Conservation (phyloP, 108 stramenopile genomes). For the Fistulifera pelliculosa region DNA sequence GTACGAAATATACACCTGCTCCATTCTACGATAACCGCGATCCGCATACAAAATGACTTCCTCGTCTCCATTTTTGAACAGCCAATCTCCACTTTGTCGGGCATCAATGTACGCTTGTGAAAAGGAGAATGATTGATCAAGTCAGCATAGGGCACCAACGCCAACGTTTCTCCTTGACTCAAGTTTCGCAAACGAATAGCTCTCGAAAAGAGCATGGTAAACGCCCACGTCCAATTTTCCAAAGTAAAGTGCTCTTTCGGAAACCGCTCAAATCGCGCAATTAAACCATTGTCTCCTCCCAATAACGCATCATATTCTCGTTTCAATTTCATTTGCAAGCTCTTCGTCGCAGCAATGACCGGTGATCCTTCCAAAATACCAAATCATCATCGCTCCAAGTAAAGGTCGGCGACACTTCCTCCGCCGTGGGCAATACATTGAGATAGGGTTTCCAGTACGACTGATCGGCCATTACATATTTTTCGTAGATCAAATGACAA, state of each 20-base stretch:
- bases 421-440: conserved; percentile 79
- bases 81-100: conserved; percentile 71
- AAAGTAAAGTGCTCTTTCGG: conserved; percentile 72
- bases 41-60: conserved; percentile 92
- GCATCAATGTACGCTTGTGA: conserved; percentile 79
- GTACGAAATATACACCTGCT: conserved; percentile 91
- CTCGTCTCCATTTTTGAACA: conserved; percentile 85
- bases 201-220: conserved; percentile 88
- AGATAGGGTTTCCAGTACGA: conserved; percentile 82
- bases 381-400: conserved; percentile 92
- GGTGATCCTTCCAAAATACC: conserved; percentile 81
- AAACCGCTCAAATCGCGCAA: conserved; percentile 60
- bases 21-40: conserved; percentile 88
- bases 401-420: conserved; percentile 90
- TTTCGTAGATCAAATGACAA: conserved; percentile 85
- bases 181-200: conserved; percentile 75
- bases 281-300: conserved; percentile 58
- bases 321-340: conserved; percentile 81
- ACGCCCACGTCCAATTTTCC: conserved; percentile 93
- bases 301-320: conserved; percentile 75
- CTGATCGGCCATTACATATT: conserved; percentile 55
- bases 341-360: conserved; percentile 77
- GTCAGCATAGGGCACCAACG: conserved; percentile 93
- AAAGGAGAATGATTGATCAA: conserved; percentile 96
- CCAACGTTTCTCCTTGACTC: conserved; percentile 72